Evolutionary conservation across 495 filamentous ascomycete species (phyloP), one percentile per base, ranked within the genome.

Genomic region (Tuber aestivum): DNA sequence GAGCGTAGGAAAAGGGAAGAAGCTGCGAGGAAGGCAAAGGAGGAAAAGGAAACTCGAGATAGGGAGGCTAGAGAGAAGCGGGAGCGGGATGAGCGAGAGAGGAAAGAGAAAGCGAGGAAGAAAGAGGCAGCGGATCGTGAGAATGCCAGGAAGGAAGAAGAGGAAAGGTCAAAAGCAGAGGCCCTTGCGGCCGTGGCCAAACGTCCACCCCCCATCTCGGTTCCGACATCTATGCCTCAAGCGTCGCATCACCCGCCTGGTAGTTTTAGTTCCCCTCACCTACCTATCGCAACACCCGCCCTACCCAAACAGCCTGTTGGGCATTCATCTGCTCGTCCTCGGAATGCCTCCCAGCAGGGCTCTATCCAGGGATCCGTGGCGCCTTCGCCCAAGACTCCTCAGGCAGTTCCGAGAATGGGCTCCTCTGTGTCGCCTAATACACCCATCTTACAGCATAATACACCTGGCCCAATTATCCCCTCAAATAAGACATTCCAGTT

Each of bases 271-370:
- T 98, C 95, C 35, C 96, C 96, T 21, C 92, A 92, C 81, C 86
- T 94, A 48, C 84, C 90, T 41, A 87, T 92, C 77, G 91, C 93
- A 35, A 94, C 92, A 8, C 94, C 95, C 8, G 90, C 89, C 50
- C 85, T 96, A 61, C 91, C 95, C 1, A 97, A 97, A 73, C 81
- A 83, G 27, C 70, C 81, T 23, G 70, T 77, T 38, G 76, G 76
- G 83, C 89, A 90, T 65, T 94, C 93, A 37, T 92, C 94, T 21
- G 90, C 88, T 75, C 91, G 92, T 69, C 86, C 89, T 45, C 90
- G 94, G 27, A 93, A 94, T 74, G 81, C 89, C 38, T 97, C 95
- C 21, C 92, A 95, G 73, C 93, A 97, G 83, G 93, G 89, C 42
- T 92, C 92, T 27, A 90, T 89, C 72, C 93, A 97, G 82, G 93